A percentile compares a stretch with the other conserved stretches of the same genome.
phyloP scores from a whole-genome alignment of 345 rosid genomes.

The Excoecaria agallocha region DNA sequence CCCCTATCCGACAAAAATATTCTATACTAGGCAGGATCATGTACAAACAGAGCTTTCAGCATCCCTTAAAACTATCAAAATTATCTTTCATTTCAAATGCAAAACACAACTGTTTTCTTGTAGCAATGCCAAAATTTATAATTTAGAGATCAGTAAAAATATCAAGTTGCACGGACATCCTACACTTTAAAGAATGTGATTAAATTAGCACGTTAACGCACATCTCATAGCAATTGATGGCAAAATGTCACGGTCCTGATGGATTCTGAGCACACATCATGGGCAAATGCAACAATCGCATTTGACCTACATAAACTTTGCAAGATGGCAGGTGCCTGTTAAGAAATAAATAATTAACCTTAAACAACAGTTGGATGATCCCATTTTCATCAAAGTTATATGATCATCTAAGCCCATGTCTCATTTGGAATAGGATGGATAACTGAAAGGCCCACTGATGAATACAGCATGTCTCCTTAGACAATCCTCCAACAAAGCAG shows the following conservation, averaged over 20 bases:
- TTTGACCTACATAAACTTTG: background rate
- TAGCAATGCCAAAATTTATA: background rate
- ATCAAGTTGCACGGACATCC: conserved; percentile 1
- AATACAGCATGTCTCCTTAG: background rate
- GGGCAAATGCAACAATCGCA: background rate
- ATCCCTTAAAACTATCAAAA: background rate
- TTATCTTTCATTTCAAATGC: background rate
- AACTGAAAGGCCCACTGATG: background rate
- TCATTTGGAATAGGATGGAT: background rate
- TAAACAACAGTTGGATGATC: background rate
- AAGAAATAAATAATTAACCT: background rate
- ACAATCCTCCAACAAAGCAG: background rate
- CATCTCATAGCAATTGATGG: background rate
- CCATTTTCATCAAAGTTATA: background rate
- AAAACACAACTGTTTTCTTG: background rate
- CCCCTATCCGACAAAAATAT: too few relatives aligned
- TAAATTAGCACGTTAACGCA: background rate
- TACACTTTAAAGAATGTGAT: background rate
- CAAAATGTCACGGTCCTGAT: background rate
- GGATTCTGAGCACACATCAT: background rate
- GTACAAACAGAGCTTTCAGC: background rate
- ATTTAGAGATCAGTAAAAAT: background rate
- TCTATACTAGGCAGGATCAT: too few relatives aligned
- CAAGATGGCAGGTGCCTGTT: background rate
- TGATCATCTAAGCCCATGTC: background rate